Base-by-base conservation (phyloP, 139 green algal genomes). In the Pycnococcus provasolii region DNA sequence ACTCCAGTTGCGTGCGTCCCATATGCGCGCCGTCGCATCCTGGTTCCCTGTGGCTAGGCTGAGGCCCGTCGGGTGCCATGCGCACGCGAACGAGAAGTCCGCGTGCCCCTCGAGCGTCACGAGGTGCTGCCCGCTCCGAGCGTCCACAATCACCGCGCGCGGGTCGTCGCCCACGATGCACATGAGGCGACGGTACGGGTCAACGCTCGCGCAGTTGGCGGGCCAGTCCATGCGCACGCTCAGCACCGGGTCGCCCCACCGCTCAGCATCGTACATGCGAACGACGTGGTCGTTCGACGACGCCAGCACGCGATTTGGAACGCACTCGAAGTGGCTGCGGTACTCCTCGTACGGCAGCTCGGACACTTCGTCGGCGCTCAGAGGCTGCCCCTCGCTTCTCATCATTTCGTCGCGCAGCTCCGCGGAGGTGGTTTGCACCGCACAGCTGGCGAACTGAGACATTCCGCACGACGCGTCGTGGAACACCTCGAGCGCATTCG, bases 81-180 rank as follows among this genome's bases (percentile, higher is more conserved):
- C 85, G 1, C 80, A 84, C 0, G 91, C 90, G 74, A 97, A 97
- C 13, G 81, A 89, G 76, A 83, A 97, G 86, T 97, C 90, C 7
- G 81, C 53, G 66, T 97, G 91, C n/a, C 85, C 90, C 13, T 65
- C 39, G 42, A 91, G 70, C 11, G n/a, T 42, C 3, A 60, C 64
- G n/a, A 85, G 74, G 3, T n/a, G 1, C 41, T 61, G 39, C 62
- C 64, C 64, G 77, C 72, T 82, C 45, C 58, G 11, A 0, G 55
- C 47, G 67, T 88, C 80, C 45, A 70, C 52, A 39, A 88, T 52
- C 3, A 78, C 41, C 0, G 75, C 85, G 0, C 74, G 67, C 0
- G 87, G 76, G 73, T 92, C 70, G 67, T 96, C 89, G 0, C 89
- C 89, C 44, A 94, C 87, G n/a, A 84, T 76, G 3, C 67, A 73